These are phyloP conservation scores for Ganoderma sp. DNA, from an alignment of 1,284 basidiomycete genomes.

Conservation along the genomic window DNA sequence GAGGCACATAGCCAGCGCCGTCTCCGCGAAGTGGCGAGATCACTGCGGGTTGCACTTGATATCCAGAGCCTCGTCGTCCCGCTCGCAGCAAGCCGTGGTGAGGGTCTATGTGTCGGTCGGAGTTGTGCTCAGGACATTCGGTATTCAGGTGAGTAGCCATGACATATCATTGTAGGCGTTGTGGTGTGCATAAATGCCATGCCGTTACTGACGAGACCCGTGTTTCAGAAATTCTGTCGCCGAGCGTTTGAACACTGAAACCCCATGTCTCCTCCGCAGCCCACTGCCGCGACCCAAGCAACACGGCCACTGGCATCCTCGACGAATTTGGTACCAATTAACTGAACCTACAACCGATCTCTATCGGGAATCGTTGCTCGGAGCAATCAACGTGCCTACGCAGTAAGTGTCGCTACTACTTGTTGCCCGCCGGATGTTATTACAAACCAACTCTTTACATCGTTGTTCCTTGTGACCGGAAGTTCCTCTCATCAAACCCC, in stretches of 20 bases:
- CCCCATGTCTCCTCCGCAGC: not conserved
- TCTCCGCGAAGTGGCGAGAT: not conserved
- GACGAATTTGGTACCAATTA: not conserved
- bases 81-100: not conserved
- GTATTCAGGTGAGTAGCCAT: not conserved
- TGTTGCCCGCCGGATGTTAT: not conserved
- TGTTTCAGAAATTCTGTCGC: constrained; percentile 1
- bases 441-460: not conserved
- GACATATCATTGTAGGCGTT: not conserved
- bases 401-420: not conserved
- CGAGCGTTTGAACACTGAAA: constrained; percentile 7
- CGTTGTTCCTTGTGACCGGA: constrained; percentile 2
- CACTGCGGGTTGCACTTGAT: not conserved
- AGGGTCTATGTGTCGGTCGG: not conserved
- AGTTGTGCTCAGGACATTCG: not conserved
- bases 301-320: not conserved
- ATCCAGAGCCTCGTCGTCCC: not conserved
- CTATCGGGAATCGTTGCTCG: not conserved
- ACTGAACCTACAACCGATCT: not conserved
- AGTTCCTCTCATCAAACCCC: not conserved
- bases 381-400: not conserved
- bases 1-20: not conserved
- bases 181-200: not conserved
- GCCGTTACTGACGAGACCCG: not conserved
- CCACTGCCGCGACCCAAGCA: constrained; percentile 5